Base-by-base conservation (phyloP, 176 grass and related monocot species). In the Carex cristatella region DNA sequence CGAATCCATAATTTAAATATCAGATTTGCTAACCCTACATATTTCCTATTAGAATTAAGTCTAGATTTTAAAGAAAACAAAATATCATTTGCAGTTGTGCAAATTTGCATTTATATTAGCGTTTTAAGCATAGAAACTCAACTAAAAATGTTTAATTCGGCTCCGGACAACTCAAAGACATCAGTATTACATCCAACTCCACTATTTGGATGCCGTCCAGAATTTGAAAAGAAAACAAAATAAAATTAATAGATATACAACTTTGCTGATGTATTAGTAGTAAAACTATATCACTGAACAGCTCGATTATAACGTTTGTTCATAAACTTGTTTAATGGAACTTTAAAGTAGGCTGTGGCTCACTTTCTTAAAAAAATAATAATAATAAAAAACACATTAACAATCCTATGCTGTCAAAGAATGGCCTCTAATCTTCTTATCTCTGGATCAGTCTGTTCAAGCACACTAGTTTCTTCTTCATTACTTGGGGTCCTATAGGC, bases 361-460 rank as follows among this genome's bases (percentile, higher is more conserved):
- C 11, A 11, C 48, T 51, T 51, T 11, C 48, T 51, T 51, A 10
- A 51, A 51, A 51, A 46, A 48, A 48, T 1, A 48, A 48, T 48
- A 48, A 48, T 48, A 48, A 8, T 48, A 10, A 48, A 10, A 69
- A 32, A 68, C 33, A 84, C 19, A 71, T 32, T 10, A 55, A 59
- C 13, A 71, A 83, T 28, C 30, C 82, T 56, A 54, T 56, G 72
- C 6, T 10, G 85, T 92, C 88, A 97, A 79, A 97, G 92, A 81
- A 97, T 84, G 11, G 88, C 90, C 84, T 90, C 84, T 57, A 98
- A 38, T 33, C 89, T 87, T 86, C 81, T 98, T 32, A 94, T 63
- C 18, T 83, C 88, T 31, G 92, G 87, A 79, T 94, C 89, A 70
- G 86, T 79, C 49, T 79, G 85, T 49, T 85, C 61, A 56, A 80